Evolutionary conservation across 495 filamentous ascomycete genomes (phyloP), one percentile per base, ranked within the genome.

Genomic region (Melanomma pulvis-pyrius): DNA sequence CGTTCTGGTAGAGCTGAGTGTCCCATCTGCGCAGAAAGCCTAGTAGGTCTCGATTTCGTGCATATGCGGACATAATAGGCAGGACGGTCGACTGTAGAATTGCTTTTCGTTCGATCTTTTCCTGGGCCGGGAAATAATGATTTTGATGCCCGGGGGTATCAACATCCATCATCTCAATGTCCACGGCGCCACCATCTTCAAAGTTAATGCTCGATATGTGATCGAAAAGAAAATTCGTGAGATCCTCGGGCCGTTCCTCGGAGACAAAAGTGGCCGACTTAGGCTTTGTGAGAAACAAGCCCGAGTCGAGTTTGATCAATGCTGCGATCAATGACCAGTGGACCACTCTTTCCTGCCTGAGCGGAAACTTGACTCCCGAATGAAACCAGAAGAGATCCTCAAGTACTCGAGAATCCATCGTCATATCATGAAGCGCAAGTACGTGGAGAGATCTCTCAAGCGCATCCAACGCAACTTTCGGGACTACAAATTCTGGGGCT

Each of bases 1-100:
- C 41, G 8, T 34, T 26, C 25, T 51, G 26, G 32, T 77, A 69
- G 9, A 93, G 81, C 68, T 88, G 84, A 11, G 79, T 74, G 47
- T 84, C 79, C 91, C 91, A 94, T 15, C 83, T 72, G 30, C 81
- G 78, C 68, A 92, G 76, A 71, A 93, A 94, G 3, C 81, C 81
- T 8, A 82, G 66, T 32, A 94, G 71, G 63, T 92, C 84, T 72
- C 90, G 82, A 55, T 86, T 85, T 32, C 81, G 81, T 30, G 82
- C 81, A 72, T 88, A 91, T 1, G 84, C 88, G 13, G 80, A 76
- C 59, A 90, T 78, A 8, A 92, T 77, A 1, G 88, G 82, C 12
- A 85, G 70, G 2, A 89, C 68, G 22, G 76, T 68, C 8, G 30
- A 11, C 5, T 68, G 32, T 19, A 51, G 51, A 17, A 61, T 57